Evolutionary conservation across 768 basidiomycete genomes (phyloP), one percentile per base, ranked within the genome.

Genomic region (Podaxis mareebaensis): DNA sequence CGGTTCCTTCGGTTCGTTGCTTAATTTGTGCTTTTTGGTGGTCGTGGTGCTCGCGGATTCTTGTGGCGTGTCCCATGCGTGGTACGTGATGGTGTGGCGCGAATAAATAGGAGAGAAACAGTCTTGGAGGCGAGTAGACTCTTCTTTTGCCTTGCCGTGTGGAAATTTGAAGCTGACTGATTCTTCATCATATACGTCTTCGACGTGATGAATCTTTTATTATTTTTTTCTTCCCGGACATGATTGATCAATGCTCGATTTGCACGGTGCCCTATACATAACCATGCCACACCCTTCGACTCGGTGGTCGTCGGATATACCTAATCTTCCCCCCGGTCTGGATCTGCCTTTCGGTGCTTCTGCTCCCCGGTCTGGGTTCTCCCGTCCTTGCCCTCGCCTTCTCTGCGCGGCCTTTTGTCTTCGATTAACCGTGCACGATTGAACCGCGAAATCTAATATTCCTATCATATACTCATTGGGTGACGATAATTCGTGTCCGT

Each of bases 51-150:
- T 51, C 49, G 49, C 8, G 22, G 4, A 17, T 24, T 24, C 20
- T 51, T 51, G 49, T n/a, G 49, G 22, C 49, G 49, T 51, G 22
- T 20, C 20, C 49, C 12, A 13, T 22, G 12, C 22, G 49, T 51
- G 44, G 44, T 20, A 20, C 20, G 5, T 46, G 44, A 10, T 46
- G 44, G 44, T 46, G 44, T 46, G 44, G 44, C 17, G 44, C n/a
- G 20, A 46, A 46, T 46, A 15, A 20, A 46, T 46, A 90, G 89
- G 91, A 93, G 75, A 85, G 93, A 33, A 94, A 95, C 72, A 92
- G 91, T 74, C 77, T 95, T 24, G 92, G 92, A 78, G 92, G 92
- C 90, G 69, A 49, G 77, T 57, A 61, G 51, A 51, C 28, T 53
- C 44, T 61, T 39, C 20, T 40, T 60, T 40, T 24, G 26, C 26